Percentiles rank a stretch among this genome's conserved stretches.
These are phyloP conservation scores for Lasiodiplodia citricola DNA, from an alignment of 2,329 filamentous ascomycete genomes.

Conservation along the genomic window DNA sequence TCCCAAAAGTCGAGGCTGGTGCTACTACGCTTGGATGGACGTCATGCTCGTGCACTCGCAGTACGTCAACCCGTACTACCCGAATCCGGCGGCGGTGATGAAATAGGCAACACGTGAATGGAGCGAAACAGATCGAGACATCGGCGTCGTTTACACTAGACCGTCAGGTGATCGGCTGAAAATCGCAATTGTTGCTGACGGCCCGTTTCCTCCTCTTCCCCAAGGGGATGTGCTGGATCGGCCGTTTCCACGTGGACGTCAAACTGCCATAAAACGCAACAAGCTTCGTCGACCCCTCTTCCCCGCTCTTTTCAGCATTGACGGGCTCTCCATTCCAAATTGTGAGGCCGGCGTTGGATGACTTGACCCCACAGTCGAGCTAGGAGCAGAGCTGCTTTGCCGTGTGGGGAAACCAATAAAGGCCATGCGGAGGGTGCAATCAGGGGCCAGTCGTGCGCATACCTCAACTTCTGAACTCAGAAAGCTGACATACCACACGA, in stretches of 20 bases:
- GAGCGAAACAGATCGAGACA: slow-evolving; percentile 2
- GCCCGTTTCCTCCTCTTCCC: not conserved
- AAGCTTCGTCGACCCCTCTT: not conserved
- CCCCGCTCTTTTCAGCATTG: not conserved
- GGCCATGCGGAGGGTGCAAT: not conserved
- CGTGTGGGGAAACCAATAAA: slow-evolving; percentile 6
- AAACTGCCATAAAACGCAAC: not conserved
- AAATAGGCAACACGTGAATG: not conserved
- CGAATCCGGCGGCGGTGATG: not conserved
- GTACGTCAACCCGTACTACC: not conserved
- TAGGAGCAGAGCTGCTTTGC: not conserved
- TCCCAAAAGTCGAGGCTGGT: not conserved
- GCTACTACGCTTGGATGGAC: not conserved
- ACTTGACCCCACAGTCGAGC: not conserved
- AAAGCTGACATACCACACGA: not conserved
- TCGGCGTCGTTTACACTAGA: not conserved
- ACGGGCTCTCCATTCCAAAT: not conserved
- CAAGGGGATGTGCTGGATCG: slow-evolving; percentile 4
- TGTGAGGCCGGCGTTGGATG: not conserved
- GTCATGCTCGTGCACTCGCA: slow-evolving; percentile 1
- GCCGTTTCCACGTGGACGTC: not conserved
- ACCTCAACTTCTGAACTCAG: not conserved
- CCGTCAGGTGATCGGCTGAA: not conserved
- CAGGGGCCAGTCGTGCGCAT: not conserved
- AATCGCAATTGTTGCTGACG: slow-evolving; percentile 6